Conservation (phyloP, 768 basidiomycete genomes). For the Tephrocybe sp. region DNA sequence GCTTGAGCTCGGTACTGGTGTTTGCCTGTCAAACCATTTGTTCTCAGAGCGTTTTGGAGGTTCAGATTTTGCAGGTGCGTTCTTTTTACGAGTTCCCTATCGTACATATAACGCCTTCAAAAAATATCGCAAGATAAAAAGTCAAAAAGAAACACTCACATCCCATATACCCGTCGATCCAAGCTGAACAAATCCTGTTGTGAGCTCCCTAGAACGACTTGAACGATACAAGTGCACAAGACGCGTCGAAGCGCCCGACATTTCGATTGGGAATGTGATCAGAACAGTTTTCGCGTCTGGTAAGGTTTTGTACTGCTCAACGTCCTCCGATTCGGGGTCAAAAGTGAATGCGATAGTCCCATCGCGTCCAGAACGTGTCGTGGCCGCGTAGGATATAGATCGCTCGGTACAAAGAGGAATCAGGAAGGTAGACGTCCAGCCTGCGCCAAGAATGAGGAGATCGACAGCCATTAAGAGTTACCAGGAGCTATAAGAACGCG, state of each 20-base stretch:
- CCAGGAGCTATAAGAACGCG: too few relatives aligned
- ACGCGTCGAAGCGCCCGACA: constrained; percentile 41
- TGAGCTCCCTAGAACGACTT: constrained; percentile 25
- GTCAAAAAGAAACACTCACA: constrained; percentile 32
- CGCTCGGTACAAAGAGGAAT: constrained; percentile 46
- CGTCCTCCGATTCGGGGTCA: constrained; percentile 46
- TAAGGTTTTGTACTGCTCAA: constrained; percentile 40
- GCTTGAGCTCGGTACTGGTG: constrained; percentile 38
- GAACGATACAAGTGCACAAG: constrained; percentile 45
- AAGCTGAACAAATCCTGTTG: constrained; percentile 53
- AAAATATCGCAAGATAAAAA: too few relatives aligned
- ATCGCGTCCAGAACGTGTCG: constrained; percentile 49
- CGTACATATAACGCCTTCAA: background rate
- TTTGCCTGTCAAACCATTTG: constrained; percentile 53
- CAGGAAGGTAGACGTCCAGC: constrained; percentile 65
- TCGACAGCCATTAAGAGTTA: constrained; percentile 37
- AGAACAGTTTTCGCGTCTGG: constrained; percentile 55
- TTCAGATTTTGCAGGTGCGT: background rate
- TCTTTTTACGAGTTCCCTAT: constrained; percentile 18
- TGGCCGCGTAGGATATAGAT: constrained; percentile 44
- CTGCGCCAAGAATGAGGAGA: constrained; percentile 62
- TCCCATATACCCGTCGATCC: constrained; percentile 64
- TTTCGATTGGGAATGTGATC: constrained; percentile 54
- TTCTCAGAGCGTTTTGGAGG: constrained; percentile 13
- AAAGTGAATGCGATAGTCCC: constrained; percentile 55